A percentile compares a stretch with the other conserved stretches of the same genome.
These are phyloP conservation scores for Metarhizium rileyi DNA, from an alignment of 2,329 filamentous ascomycete species.

Conservation along the genomic window DNA sequence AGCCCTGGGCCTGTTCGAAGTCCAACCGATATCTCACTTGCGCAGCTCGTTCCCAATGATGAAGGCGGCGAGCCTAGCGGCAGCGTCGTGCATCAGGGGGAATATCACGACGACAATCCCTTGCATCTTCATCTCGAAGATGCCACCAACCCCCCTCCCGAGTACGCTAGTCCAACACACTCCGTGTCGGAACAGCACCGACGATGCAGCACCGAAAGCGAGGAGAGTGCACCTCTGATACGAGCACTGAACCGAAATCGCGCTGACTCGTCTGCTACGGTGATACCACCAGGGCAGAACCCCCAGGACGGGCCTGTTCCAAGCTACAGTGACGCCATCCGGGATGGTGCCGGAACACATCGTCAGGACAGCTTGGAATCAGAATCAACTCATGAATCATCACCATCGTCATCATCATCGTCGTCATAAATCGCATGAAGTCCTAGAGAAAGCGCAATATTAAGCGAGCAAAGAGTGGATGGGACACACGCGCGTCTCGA, in stretches of 20 bases:
- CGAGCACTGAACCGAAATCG: conserved; percentile 40
- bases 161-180: conserved; percentile 57
- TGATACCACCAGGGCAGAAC: conserved; percentile 14
- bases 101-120: conserved; percentile 26
- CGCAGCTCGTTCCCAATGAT: conserved; percentile 66
- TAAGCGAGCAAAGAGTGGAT: neutral
- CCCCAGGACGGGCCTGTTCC: conserved; percentile 56
- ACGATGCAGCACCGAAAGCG: conserved; percentile 48
- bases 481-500: neutral
- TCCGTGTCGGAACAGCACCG: conserved; percentile 46
- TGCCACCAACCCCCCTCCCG: conserved; percentile 55
- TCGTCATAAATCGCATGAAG: neutral
- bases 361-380: conserved; percentile 16
- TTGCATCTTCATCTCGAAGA: conserved; percentile 38
- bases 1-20: conserved; percentile 85
- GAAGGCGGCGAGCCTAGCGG: conserved; percentile 53
- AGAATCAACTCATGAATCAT: conserved; percentile 3
- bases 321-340: conserved; percentile 69
- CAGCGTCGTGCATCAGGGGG: conserved; percentile 14
- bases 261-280: conserved; percentile 37
- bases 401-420: neutral
- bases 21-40: conserved; percentile 91
- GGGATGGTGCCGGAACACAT: conserved; percentile 32
- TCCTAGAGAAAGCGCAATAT: neutral
- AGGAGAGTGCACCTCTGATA: conserved; percentile 45